Evolutionary conservation across 2,329 filamentous ascomycete genomes (phyloP).

Genomic region (Sarocladium kiliense): DNA sequence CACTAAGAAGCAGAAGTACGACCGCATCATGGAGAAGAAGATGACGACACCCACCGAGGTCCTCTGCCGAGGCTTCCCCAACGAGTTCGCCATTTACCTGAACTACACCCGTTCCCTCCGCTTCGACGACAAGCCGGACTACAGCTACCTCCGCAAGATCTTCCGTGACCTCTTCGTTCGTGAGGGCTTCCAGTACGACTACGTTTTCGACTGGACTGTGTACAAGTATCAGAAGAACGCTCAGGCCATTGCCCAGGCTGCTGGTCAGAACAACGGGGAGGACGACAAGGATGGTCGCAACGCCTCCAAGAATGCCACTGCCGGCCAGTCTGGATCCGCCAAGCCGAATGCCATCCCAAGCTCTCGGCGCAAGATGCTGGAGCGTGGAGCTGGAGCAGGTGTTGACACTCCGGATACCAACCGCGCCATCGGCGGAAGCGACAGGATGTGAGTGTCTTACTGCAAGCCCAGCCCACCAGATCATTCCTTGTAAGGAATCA

Average conservation of each 20-base stretch:
- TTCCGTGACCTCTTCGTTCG: conserved; percentile 99
- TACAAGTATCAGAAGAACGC: conserved; percentile 99
- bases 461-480: conserved; percentile 40
- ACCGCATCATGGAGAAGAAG: conserved; percentile 99
- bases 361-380: conserved; percentile 81
- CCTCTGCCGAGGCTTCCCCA: conserved; percentile 97
- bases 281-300: conserved; percentile 66
- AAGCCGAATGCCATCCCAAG: conserved; percentile 71
- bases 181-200: conserved; percentile 99
- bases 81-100: conserved; percentile 98
- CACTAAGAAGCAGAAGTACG: conserved; percentile 99
- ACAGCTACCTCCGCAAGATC: conserved; percentile 99
- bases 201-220: conserved; percentile 99
- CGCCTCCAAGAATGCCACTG: conserved; percentile 60
- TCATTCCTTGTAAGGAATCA: conserved; percentile 81
- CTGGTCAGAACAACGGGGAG: conserved; percentile 61
- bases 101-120: conserved; percentile 98
- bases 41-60: conserved; percentile 99
- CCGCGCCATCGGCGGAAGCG: conserved; percentile 73
- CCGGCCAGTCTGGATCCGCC: conserved; percentile 56
- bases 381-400: conserved; percentile 52
- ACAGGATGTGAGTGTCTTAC: conserved; percentile 85
- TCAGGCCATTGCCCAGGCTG: conserved; percentile 84
- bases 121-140: conserved; percentile 99
- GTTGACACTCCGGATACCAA: conserved; percentile 67